Evolutionary conservation across 2,329 filamentous ascomycete genomes (phyloP).

Genomic region (Stagonosporopsis chrysanthemi): DNA sequence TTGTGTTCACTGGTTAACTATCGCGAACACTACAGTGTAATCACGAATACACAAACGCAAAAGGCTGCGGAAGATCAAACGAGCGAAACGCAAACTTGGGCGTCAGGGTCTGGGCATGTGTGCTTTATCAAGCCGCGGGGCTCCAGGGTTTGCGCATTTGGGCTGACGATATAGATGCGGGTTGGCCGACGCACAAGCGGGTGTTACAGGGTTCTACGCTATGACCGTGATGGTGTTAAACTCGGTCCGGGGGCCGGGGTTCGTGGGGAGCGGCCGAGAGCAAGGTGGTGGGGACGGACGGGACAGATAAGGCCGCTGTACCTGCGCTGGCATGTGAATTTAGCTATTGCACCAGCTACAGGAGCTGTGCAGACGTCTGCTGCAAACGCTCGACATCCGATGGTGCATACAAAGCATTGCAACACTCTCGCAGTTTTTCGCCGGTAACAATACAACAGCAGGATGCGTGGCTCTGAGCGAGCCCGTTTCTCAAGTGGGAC

Average conservation of each 20-base stretch:
- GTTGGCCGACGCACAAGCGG: constrained; percentile 6
- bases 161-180: constrained; percentile 16
- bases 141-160: constrained; percentile 1
- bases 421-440: background rate
- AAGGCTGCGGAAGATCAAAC: background rate
- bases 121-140: constrained; percentile 9
- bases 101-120: constrained; percentile 2
- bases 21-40: background rate
- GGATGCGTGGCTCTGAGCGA: background rate
- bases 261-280: constrained; percentile 17
- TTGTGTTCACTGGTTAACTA: background rate
- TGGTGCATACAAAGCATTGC: background rate
- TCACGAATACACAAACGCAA: background rate
- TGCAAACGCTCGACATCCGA: background rate
- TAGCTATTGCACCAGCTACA: background rate
- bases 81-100: background rate
- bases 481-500: background rate
- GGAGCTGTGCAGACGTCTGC: background rate
- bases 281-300: constrained; percentile 9
- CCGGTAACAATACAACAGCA: background rate
- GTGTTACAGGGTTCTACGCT: constrained; percentile 14
- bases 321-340: constrained; percentile 13
- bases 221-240: constrained; percentile 9
- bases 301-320: constrained; percentile 3
- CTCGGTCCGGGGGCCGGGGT: constrained; percentile 16